These are phyloP conservation scores for Tanacetum coccineum DNA, from an alignment of 129 eudicot species.

Conservation along the genomic window DNA sequence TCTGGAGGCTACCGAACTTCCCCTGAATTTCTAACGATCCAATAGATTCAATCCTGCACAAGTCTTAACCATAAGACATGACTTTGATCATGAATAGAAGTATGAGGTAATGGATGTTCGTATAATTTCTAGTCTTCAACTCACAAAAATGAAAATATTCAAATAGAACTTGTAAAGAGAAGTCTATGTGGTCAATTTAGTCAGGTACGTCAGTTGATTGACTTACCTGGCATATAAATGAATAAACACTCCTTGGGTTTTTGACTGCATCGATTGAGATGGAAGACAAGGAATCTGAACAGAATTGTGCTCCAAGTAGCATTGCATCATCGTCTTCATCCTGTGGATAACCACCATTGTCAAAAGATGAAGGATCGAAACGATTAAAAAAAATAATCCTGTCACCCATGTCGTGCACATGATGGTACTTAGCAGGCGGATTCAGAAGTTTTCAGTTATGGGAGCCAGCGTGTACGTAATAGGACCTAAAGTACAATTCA, in stretches of 20 bases:
- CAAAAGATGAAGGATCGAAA: background rate
- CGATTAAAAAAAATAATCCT: background rate
- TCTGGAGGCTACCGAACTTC: slow-evolving; percentile 54
- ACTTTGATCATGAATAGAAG: too few relatives aligned
- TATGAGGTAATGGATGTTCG: too few relatives aligned
- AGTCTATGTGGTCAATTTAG: slow-evolving; percentile 4
- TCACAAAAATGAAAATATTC: background rate
- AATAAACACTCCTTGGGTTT: slow-evolving; percentile 62
- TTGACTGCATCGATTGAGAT: slow-evolving; percentile 62
- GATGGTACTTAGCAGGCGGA: too few relatives aligned
- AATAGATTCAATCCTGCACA: slow-evolving; percentile 70
- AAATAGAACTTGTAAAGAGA: slow-evolving; percentile 3
- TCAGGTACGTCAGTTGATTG: slow-evolving; percentile 2
- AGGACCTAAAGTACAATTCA: background rate
- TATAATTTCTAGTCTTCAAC: slow-evolving; percentile 14
- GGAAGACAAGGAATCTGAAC: slow-evolving; percentile 80
- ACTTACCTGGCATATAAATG: slow-evolving; percentile 81
- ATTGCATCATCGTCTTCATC: slow-evolving; percentile 98
- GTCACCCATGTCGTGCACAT: too few relatives aligned
- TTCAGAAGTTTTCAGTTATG: background rate
- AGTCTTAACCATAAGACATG: background rate
- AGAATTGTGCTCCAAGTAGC: slow-evolving; percentile 85
- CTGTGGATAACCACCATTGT: slow-evolving; percentile 37
- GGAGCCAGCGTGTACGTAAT: background rate
- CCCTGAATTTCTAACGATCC: slow-evolving; percentile 74